These are phyloP conservation scores for Xylariaceae sp. DNA, from an alignment of 2,329 filamentous ascomycete genomes.

Conservation along the genomic window DNA sequence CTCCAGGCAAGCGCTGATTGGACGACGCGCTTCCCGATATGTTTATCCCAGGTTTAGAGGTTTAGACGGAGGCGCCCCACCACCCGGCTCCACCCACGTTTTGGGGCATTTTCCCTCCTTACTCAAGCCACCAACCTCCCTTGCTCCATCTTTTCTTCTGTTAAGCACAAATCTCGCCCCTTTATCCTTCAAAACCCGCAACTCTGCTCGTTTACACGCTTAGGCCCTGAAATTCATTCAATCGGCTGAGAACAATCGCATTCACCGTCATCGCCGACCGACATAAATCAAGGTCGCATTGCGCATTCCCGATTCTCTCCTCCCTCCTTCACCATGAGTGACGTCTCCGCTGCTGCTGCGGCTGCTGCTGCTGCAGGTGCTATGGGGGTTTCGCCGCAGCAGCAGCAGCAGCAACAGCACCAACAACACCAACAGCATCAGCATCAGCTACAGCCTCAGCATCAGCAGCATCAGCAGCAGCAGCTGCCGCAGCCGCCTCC, in stretches of 20 bases:
- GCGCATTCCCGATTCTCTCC: conserved; percentile 1
- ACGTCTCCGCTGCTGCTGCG: conserved; percentile 34
- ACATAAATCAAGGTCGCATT: conserved; percentile 25
- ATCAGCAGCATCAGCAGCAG: conserved; percentile 8
- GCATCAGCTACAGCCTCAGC: conserved; percentile 1
- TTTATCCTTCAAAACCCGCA: conserved; percentile 42
- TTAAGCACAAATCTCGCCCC: conserved; percentile 42
- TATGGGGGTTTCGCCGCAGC: conserved; percentile 10
- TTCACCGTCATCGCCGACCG: conserved; percentile 25
- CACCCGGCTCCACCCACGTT: conserved; percentile 14
- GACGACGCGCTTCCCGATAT: conserved; percentile 10
- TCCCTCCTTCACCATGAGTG: conserved; percentile 34
- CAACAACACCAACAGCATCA: conserved; percentile 2
- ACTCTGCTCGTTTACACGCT: conserved; percentile 42
- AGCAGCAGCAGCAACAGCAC: conserved; percentile 7
- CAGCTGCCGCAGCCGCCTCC: conserved; percentile 6
- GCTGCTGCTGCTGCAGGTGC: conserved; percentile 21
- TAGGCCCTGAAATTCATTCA: conserved; percentile 41
- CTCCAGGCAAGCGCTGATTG: conserved; percentile 12
- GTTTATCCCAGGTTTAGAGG: conserved; percentile 30
- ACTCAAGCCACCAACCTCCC: conserved; percentile 26
- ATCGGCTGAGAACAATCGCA: conserved; percentile 36
- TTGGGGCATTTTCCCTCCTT: conserved; percentile 26
- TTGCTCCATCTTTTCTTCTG: conserved; percentile 38
- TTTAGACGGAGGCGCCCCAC: conserved; percentile 26